These are phyloP conservation scores for Echium plantagineum DNA, from an alignment of 257 asterid species.

Conservation along the genomic window DNA sequence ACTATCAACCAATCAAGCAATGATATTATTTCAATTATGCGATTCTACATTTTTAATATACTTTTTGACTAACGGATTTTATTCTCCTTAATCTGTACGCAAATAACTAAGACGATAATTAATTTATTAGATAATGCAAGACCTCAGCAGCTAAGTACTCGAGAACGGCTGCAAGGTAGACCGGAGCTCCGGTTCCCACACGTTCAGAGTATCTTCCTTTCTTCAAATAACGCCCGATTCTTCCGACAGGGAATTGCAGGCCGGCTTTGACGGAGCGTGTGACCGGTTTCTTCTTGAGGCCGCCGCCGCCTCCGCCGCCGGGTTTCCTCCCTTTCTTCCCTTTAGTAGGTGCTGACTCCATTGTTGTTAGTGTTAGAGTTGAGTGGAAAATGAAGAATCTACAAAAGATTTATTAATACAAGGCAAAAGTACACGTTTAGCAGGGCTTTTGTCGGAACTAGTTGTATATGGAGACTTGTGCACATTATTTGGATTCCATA, in stretches of 20 bases:
- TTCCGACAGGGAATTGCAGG: constrained; percentile 34
- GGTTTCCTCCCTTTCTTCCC: constrained; percentile 30
- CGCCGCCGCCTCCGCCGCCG: constrained; percentile 13
- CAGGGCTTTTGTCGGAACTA: too few relatives aligned
- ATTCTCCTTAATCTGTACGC: too few relatives aligned
- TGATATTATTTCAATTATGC: too few relatives aligned
- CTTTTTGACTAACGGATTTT: too few relatives aligned
- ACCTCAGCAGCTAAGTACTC: constrained; percentile 38
- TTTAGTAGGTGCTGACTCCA: constrained; percentile 12
- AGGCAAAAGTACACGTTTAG: too few relatives aligned
- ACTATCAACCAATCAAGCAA: too few relatives aligned
- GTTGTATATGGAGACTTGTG: too few relatives aligned
- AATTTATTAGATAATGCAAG: neutral
- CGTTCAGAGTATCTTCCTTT: constrained; percentile 31
- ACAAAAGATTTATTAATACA: too few relatives aligned
- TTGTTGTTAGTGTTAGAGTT: neutral
- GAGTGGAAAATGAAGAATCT: neutral
- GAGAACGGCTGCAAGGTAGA: constrained; percentile 32
- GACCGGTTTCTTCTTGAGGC: constrained; percentile 38
- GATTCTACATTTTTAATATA: too few relatives aligned
- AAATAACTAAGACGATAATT: too few relatives aligned
- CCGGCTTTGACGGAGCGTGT: constrained; percentile 32
- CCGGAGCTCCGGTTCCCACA: constrained; percentile 36
- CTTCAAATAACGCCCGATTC: constrained; percentile 31
- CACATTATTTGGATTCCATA: too few relatives aligned